Percentiles rank a stretch among this genome's conserved stretches.
Conservation (phyloP, 345 rosid species). For the Aquilaria sinensis region DNA sequence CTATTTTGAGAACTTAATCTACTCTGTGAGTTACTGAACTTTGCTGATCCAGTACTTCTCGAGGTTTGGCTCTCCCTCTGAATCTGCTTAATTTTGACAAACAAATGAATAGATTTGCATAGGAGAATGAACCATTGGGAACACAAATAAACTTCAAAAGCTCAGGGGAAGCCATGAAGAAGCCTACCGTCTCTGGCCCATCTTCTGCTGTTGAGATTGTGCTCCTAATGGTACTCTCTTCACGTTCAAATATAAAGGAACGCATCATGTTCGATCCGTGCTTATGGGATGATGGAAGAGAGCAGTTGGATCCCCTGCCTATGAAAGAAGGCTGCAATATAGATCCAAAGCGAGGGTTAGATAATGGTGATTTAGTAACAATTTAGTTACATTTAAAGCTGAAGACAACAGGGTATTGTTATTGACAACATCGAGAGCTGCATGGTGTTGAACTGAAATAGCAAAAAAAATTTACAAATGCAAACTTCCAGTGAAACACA, state of each 20-base stretch:
- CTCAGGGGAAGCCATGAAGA: conserved; percentile 4
- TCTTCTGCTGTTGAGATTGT: conserved; percentile 42
- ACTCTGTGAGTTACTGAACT: conserved; percentile 49
- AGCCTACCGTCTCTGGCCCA: conserved; percentile 52
- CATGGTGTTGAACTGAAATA: no score
- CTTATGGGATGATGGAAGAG: conserved; percentile 48
- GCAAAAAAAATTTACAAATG: no score
- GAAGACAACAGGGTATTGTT: no score
- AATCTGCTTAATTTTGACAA: conserved; percentile 28
- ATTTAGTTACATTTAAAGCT: no score
- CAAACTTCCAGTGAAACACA: no score
- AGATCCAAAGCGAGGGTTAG: conserved; percentile 10
- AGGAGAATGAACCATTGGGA: not conserved
- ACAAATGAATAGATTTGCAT: not conserved
- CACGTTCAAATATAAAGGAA: conserved; percentile 81
- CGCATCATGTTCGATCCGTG: conserved; percentile 49
- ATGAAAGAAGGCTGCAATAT: conserved; percentile 81
- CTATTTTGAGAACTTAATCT: conserved; percentile 33
- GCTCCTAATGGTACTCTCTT: conserved; percentile 53
- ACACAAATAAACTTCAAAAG: not conserved
- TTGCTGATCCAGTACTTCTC: conserved; percentile 42
- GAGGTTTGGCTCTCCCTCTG: conserved; percentile 39
- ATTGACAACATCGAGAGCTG: no score
- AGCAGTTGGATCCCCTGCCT: conserved; percentile 45
- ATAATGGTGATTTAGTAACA: not conserved